These are phyloP conservation scores for Neocucurbitaria cava DNA, from an alignment of 2,329 filamentous ascomycete genomes.

Conservation along the genomic window DNA sequence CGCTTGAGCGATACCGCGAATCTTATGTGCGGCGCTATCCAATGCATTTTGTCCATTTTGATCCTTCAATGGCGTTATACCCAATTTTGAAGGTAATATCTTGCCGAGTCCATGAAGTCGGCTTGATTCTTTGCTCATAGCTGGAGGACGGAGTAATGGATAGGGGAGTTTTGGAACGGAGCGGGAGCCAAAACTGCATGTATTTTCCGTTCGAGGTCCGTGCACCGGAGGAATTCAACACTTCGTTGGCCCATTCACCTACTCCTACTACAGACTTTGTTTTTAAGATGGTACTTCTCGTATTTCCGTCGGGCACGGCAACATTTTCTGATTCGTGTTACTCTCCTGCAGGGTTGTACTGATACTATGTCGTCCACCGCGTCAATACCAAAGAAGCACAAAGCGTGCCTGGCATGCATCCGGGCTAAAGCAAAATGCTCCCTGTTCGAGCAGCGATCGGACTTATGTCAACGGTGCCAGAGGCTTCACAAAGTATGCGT, in stretches of 20 bases:
- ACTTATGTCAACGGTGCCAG: conserved; percentile 26
- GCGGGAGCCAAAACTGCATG: neutral
- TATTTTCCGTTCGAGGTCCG: neutral
- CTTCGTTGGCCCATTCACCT: neutral
- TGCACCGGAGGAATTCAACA: neutral
- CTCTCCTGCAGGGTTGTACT: neutral
- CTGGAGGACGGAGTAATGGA: neutral
- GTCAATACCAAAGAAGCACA: neutral
- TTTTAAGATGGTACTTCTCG: neutral
- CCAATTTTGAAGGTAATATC: neutral
- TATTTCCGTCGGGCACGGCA: conserved; percentile 6
- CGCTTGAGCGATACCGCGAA: neutral
- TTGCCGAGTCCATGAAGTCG: neutral
- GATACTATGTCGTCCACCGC: neutral
- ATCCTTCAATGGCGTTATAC: neutral
- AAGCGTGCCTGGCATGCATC: conserved; percentile 27
- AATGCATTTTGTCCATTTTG: neutral
- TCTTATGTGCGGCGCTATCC: neutral
- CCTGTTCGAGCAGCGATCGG: conserved; percentile 14
- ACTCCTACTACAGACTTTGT: neutral
- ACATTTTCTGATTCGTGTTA: neutral
- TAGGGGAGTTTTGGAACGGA: neutral
- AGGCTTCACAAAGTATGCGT: conserved; percentile 7
- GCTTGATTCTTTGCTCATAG: neutral
- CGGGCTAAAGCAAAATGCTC: conserved; percentile 30